These are phyloP conservation scores for Monosporascus sp. DNA, from an alignment of 2,329 filamentous ascomycete species.

Conservation along the genomic window DNA sequence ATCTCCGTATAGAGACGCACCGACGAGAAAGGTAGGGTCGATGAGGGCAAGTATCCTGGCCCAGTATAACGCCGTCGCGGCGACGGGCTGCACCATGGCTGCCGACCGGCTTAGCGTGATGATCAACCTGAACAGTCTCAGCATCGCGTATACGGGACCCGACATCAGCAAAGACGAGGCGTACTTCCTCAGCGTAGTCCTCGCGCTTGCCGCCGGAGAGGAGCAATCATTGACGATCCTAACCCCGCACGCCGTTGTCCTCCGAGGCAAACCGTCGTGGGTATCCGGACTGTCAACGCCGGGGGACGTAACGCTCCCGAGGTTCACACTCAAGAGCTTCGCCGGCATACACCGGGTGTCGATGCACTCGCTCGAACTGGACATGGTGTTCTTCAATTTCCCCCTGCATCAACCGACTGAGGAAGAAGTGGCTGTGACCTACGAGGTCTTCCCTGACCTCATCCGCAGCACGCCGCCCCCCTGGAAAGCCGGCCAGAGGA, in stretches of 20 bases:
- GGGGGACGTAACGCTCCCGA: neutral
- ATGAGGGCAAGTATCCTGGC: neutral
- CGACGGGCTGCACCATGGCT: neutral
- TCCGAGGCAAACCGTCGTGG: neutral
- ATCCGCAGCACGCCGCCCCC: neutral
- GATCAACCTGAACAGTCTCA: conserved; percentile 1
- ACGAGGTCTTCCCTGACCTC: neutral
- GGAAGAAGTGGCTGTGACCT: neutral
- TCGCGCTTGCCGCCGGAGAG: conserved; percentile 3
- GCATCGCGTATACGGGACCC: neutral
- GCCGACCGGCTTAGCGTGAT: conserved; percentile 1
- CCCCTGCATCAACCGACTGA: neutral
- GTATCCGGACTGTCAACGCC: neutral
- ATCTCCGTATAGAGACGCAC: conserved; percentile 1
- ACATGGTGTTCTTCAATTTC: neutral
- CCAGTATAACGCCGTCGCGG: neutral
- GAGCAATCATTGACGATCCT: neutral
- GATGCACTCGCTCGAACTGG: neutral
- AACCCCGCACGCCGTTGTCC: neutral
- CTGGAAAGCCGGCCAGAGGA: neutral
- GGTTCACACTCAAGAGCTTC: neutral
- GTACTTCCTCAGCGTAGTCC: neutral
- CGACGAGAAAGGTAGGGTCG: neutral
- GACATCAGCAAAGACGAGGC: neutral
- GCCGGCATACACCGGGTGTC: neutral